Base-by-base conservation (phyloP, 108 stramenopile genomes). In the Aurantiochytrium sp. region DNA sequence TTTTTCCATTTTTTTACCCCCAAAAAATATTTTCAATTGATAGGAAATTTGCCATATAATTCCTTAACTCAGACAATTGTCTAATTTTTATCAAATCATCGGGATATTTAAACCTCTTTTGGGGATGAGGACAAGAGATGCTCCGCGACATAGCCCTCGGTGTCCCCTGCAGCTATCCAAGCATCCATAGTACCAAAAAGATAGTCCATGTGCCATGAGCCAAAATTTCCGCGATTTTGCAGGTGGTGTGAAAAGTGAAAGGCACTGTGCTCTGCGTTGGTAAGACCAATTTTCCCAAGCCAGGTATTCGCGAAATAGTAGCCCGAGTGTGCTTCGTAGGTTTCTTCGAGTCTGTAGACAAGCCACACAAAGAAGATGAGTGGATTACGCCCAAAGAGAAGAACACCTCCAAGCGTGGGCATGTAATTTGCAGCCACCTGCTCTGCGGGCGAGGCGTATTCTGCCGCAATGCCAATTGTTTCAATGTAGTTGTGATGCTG, bases 241-340 rank as follows among this genome's bases (percentile, higher is more conserved):
- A 57, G 51, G 87, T 91, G 91, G 72, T 91, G 91, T 53, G 83
- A 87, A 59, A 87, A 89, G 69, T 91, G 91, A 44, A 60, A 58
- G 42, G 58, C 87, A 10, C 88, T 44, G 19, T 76, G 44, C 28
- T 90, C 89, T 8, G 73, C 59, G 45, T 89, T 49, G 8, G 49
- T 23, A 55, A 90, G 29, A 35, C 87, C 55, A 5, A 90, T 58
- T 18, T 35, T 72, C 14, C 53, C 71, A 6, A 91, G 89, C 29
- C 58, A 53, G 45, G 59, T 53, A 14, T 58, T 44, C 18, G 47
- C 72, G 55, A 91, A 91, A 44, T 58, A 90, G 88, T 91, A 91
- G 18, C 89, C 89, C 5, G 72, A 88, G 89, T 91, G 91, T 12
- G 91, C 91, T 25, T 91, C 91, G 58, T 88, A 87, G 35, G 91